These are phyloP conservation scores for Pseudogymnoascus destructans DNA, from an alignment of 2,329 filamentous ascomycete species.

Conservation along the genomic window DNA sequence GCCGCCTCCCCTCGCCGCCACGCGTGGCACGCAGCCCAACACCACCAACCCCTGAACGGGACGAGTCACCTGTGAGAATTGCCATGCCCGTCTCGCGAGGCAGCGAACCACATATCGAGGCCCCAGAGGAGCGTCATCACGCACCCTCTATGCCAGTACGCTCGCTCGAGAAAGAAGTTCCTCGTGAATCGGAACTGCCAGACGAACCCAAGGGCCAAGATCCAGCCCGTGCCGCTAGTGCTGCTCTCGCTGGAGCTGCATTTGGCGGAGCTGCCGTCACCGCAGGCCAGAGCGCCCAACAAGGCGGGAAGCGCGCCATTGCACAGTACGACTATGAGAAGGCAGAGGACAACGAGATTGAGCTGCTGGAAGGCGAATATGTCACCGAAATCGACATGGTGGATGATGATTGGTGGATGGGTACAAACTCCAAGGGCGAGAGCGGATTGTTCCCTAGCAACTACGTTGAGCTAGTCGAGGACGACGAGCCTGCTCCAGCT, in stretches of 20 bases:
- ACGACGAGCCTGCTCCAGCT: conserved; percentile 33
- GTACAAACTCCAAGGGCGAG: conserved; percentile 73
- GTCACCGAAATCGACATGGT: conserved; percentile 94
- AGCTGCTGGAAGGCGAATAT: conserved; percentile 75
- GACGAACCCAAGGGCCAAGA: conserved; percentile 49
- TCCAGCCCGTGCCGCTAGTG: conserved; percentile 43
- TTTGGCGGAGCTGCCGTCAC: conserved; percentile 30
- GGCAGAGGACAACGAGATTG: conserved; percentile 92
- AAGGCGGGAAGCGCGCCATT: conserved; percentile 56
- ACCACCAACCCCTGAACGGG: conserved; percentile 36
- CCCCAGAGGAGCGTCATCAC: conserved; percentile 34
- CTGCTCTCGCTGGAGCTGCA: conserved; percentile 38
- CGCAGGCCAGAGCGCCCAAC: conserved; percentile 31
- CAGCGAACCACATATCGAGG: conserved; percentile 38
- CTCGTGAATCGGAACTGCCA: conserved; percentile 49
- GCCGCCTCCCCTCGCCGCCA: conserved; percentile 31
- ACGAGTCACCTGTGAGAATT: conserved; percentile 67
- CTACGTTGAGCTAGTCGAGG: conserved; percentile 79
- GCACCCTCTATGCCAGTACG: conserved; percentile 49
- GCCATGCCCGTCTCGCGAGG: conserved; percentile 71
- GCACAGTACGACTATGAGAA: conserved; percentile 95
- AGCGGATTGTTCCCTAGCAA: conserved; percentile 90
- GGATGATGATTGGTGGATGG: conserved; percentile 98
- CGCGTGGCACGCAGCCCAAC: conserved; percentile 26
- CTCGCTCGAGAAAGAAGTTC: conserved; percentile 48